Conservation (phyloP, 768 basidiomycete species). For the Leccinum variicolor region DNA sequence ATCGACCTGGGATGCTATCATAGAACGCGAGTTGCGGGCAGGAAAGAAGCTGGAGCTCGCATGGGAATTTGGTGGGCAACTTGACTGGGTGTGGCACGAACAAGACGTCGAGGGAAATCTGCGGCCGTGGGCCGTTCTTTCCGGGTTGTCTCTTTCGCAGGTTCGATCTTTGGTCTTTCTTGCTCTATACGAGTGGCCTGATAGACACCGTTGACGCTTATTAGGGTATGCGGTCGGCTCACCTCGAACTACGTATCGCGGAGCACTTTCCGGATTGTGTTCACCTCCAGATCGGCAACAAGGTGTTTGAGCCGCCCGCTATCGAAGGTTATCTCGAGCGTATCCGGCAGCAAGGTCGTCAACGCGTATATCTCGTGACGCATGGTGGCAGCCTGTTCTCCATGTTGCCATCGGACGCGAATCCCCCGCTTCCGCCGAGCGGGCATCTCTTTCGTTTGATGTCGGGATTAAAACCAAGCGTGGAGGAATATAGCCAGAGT, state of each 20-base stretch:
- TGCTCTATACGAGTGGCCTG: constrained; percentile 8
- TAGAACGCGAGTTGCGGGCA: constrained; percentile 48
- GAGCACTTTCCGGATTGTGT: constrained; percentile 58
- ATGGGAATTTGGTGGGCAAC: constrained; percentile 68
- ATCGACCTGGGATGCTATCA: constrained; percentile 56
- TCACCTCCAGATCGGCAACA: constrained; percentile 38
- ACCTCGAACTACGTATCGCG: constrained; percentile 72
- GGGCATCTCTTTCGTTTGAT: constrained; percentile 32
- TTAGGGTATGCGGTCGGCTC: constrained; percentile 42
- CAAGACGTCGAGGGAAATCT: constrained; percentile 57
- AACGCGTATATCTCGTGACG: constrained; percentile 64
- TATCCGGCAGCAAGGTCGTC: constrained; percentile 54
- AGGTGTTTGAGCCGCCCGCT: constrained; percentile 69
- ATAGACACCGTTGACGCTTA: not conserved
- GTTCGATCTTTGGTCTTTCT: constrained; percentile 36
- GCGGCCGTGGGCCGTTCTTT: constrained; percentile 72
- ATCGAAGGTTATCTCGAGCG: constrained; percentile 87
- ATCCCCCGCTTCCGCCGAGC: constrained; percentile 72
- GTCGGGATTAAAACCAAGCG: constrained; percentile 25
- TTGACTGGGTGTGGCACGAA: constrained; percentile 89
- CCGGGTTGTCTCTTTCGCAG: constrained; percentile 70
- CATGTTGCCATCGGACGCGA: constrained; percentile 46
- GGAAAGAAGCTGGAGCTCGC: constrained; percentile 69
- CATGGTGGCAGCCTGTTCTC: constrained; percentile 76
- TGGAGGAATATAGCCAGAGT: constrained; percentile 28